Conservation (phyloP, 148 eudicot genomes). For the Persicaria tinctoria region DNA sequence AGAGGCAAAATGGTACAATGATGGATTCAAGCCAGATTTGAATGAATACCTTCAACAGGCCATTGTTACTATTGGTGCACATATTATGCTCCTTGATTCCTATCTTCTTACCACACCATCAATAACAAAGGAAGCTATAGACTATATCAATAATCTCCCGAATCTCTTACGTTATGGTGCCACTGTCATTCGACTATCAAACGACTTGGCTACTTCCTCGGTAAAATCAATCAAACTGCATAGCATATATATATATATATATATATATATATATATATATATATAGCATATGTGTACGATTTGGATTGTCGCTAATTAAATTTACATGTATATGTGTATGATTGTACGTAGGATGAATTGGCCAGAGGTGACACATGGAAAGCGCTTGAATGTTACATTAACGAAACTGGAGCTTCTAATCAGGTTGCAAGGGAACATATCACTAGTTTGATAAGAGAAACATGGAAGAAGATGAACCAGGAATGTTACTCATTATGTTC, state of each 20-base stretch:
- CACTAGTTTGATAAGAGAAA: background rate
- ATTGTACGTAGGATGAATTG: conserved; percentile 1
- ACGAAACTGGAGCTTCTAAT: background rate
- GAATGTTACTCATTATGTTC: background rate
- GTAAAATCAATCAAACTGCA: background rate
- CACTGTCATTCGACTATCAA: background rate
- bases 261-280: background rate
- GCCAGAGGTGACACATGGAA: background rate
- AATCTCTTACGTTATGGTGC: background rate
- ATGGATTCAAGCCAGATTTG: background rate
- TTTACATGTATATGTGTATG: background rate
- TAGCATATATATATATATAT: background rate
- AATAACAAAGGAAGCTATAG: background rate
- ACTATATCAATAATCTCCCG: conserved; percentile 1
- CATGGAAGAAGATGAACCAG: background rate
- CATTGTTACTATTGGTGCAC: background rate
- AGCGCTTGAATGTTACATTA: background rate
- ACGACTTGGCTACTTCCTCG: background rate
- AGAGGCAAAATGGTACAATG: conserved; percentile 1
- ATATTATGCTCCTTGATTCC: background rate
- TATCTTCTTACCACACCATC: background rate
- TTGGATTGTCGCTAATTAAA: background rate
- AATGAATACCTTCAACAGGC: background rate
- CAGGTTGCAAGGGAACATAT: background rate
- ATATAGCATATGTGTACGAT: too few relatives aligned